phyloP scores from a whole-genome alignment of 352 stramenopile species.

The Globisporangium nodosum region DNA sequence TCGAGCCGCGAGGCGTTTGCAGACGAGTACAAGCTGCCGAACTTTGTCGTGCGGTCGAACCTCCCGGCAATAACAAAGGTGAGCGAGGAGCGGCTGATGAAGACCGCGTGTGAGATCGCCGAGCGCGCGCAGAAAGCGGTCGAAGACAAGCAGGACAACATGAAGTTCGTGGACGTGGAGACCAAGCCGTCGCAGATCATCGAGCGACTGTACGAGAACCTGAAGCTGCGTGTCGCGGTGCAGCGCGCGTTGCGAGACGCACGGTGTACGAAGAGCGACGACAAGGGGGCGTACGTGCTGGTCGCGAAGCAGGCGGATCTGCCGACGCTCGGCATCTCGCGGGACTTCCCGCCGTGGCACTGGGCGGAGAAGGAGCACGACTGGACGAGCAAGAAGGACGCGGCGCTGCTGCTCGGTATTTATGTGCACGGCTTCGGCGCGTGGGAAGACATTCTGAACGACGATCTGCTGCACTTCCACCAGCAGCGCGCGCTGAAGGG shows the following conservation, averaged over 20 bases:
- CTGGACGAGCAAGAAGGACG: slow-evolving; percentile 73
- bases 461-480: slow-evolving; percentile 73
- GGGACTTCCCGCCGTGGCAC: slow-evolving; percentile 62
- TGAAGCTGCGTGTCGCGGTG: slow-evolving; percentile 79
- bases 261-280: slow-evolving; percentile 30
- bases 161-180: slow-evolving; percentile 77
- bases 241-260: slow-evolving; percentile 59
- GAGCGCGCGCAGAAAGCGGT: slow-evolving; percentile 44
- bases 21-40: slow-evolving; percentile 74
- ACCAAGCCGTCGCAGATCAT: slow-evolving; percentile 68
- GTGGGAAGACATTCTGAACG: slow-evolving; percentile 85
- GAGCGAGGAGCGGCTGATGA: slow-evolving; percentile 42
- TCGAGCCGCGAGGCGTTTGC: slow-evolving; percentile 46
- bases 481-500: slow-evolving; percentile 77
- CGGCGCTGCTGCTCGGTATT: slow-evolving; percentile 73
- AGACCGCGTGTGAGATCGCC: slow-evolving; percentile 59
- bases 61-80: slow-evolving; percentile 48
- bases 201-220: slow-evolving; percentile 80
- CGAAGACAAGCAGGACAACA: slow-evolving; percentile 63
- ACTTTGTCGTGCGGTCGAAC: slow-evolving; percentile 67
- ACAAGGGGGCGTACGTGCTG: slow-evolving; percentile 65
- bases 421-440: slow-evolving; percentile 82
- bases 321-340: slow-evolving; percentile 52
- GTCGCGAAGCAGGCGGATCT: slow-evolving; percentile 66
- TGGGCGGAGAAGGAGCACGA: slow-evolving; percentile 83